These are phyloP conservation scores for Begonia fuchsioides DNA, from an alignment of 306 rosid genomes.

Conservation along the genomic window DNA sequence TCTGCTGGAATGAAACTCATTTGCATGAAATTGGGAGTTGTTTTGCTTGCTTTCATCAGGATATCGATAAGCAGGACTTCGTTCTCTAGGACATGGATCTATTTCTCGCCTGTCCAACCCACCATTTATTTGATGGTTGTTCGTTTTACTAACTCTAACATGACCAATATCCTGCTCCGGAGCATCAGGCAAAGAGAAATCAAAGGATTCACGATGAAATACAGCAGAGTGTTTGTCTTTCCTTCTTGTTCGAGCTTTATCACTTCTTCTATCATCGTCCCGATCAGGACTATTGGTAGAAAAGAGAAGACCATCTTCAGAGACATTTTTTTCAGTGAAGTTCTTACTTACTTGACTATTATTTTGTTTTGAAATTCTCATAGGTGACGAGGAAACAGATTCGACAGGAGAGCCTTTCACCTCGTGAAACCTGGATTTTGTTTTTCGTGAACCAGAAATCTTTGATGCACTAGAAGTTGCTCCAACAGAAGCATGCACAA, in stretches of 20 bases:
- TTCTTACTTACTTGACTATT: slow-evolving; percentile 28
- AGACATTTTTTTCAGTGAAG: slow-evolving; percentile 36
- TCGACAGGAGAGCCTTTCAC: slow-evolving; percentile 94
- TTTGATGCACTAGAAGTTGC: slow-evolving; percentile 98
- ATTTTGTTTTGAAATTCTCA: slow-evolving; percentile 56
- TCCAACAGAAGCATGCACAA: slow-evolving; percentile 49
- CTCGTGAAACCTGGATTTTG: slow-evolving; percentile 75
- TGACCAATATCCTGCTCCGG: slow-evolving; percentile 30
- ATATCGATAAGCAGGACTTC: slow-evolving; percentile 26
- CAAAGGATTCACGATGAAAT: slow-evolving; percentile 26
- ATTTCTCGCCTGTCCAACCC: slow-evolving; percentile 27
- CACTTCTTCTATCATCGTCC: slow-evolving; percentile 54
- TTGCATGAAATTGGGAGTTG: slow-evolving; percentile 22
- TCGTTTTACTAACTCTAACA: slow-evolving; percentile 24
- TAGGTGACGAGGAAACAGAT: slow-evolving; percentile 96
- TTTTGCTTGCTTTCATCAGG: slow-evolving; percentile 35
- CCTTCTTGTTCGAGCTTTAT: slow-evolving; percentile 40
- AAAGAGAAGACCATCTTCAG: slow-evolving; percentile 21
- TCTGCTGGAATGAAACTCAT: slow-evolving; percentile 36
- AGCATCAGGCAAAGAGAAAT: slow-evolving; percentile 25
- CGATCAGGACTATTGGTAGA: slow-evolving; percentile 35
- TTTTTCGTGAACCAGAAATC: slow-evolving; percentile 85
- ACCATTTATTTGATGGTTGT: slow-evolving; percentile 21
- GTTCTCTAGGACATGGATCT: slow-evolving; percentile 27
- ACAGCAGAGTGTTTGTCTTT: slow-evolving; percentile 29